Conservation (phyloP, 768 basidiomycete species). For the Xanthoconium stramineum region DNA sequence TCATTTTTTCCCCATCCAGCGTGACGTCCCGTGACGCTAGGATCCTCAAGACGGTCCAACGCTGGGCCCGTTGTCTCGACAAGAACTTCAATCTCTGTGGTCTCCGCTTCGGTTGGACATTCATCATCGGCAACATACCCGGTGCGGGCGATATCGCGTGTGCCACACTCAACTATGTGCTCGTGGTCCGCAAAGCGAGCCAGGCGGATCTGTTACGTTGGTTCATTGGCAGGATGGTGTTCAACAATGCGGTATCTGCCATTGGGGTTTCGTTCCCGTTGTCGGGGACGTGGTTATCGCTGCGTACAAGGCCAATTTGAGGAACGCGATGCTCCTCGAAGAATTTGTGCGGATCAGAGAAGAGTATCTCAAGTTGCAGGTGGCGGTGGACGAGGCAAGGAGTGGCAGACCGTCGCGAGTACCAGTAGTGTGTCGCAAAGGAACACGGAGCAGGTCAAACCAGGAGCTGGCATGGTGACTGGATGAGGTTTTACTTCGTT, state of each 20-base stretch:
- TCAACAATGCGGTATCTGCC: constrained; percentile 71
- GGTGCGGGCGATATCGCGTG: constrained; percentile 66
- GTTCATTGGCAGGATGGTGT: constrained; percentile 70
- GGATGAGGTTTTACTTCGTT: constrained; percentile 29
- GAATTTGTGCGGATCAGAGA: constrained; percentile 78
- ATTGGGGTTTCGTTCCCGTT: constrained; percentile 67
- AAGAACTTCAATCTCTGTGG: constrained; percentile 81
- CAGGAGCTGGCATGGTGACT: constrained; percentile 47
- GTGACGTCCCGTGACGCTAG: constrained; percentile 67
- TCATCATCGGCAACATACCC: constrained; percentile 75
- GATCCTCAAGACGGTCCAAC: constrained; percentile 71
- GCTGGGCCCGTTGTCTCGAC: constrained; percentile 82
- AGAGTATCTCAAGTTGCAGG: constrained; percentile 56
- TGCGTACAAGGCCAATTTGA: constrained; percentile 80
- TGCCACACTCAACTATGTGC: constrained; percentile 63
- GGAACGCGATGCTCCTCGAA: constrained; percentile 84
- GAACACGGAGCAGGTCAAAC: constrained; percentile 46
- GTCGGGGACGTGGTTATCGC: constrained; percentile 77
- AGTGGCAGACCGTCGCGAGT: constrained; percentile 11
- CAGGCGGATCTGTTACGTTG: constrained; percentile 67
- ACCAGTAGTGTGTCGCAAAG: constrained; percentile 24
- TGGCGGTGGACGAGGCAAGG: constrained; percentile 28
- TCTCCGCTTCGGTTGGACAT: constrained; percentile 83
- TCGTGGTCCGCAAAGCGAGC: constrained; percentile 73
- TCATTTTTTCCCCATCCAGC: constrained; percentile 38